These are phyloP conservation scores for Trichoderma breve DNA, from an alignment of 2,329 filamentous ascomycete genomes.

Conservation along the genomic window DNA sequence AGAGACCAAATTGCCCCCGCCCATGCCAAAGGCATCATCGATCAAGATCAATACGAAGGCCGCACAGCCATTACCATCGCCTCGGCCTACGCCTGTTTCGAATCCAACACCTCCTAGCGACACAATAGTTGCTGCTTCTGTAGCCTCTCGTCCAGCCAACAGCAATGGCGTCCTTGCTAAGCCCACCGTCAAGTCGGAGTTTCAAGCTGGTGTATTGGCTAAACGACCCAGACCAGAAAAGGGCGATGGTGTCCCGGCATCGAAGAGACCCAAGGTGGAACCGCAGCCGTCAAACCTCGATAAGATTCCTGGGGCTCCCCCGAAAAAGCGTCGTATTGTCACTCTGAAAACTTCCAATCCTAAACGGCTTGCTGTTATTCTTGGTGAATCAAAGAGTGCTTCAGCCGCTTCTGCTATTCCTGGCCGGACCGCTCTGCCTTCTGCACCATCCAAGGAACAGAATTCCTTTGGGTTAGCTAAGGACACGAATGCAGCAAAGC, in stretches of 20 bases:
- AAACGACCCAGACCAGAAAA: constrained; percentile 42
- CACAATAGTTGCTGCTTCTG: constrained; percentile 30
- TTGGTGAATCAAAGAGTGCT: constrained; percentile 30
- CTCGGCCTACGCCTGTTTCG: neutral
- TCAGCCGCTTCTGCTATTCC: constrained; percentile 20
- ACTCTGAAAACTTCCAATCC: constrained; percentile 38
- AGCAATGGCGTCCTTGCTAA: constrained; percentile 21
- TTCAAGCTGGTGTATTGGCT: constrained; percentile 14
- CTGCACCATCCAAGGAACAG: constrained; percentile 30
- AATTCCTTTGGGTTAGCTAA: constrained; percentile 26
- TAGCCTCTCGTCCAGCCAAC: constrained; percentile 26
- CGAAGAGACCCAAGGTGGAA: constrained; percentile 41
- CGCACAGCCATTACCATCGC: constrained; percentile 19
- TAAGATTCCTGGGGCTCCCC: neutral
- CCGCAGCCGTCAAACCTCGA: constrained; percentile 25
- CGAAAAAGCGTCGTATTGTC: constrained; percentile 37
- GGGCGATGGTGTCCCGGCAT: constrained; percentile 35
- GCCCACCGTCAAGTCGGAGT: constrained; percentile 15
- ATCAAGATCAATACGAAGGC: constrained; percentile 33
- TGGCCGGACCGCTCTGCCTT: constrained; percentile 36
- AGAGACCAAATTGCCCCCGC: constrained; percentile 32
- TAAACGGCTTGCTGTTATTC: constrained; percentile 35
- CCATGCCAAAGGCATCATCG: constrained; percentile 34
- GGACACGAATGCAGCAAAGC: constrained; percentile 36
- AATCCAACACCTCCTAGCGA: constrained; percentile 23